A percentile compares a stretch with the other conserved stretches of the same genome.
Evolutionary conservation across 805 yeast species (phyloP).

Genomic region (Lipomyces kockii): DNA sequence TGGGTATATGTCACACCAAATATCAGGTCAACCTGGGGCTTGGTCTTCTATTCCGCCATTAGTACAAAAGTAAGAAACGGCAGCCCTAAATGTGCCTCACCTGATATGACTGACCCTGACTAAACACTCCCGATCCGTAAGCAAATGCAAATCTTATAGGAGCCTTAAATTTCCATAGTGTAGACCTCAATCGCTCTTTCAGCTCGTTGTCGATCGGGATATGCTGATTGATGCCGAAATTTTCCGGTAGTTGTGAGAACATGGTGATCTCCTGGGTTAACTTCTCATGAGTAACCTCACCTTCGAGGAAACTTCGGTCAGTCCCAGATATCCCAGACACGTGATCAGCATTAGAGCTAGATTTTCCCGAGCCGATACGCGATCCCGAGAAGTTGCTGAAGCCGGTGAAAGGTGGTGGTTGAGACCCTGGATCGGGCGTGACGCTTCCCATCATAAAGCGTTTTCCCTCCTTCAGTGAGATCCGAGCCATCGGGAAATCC

Average conservation of each 20-base stretch:
- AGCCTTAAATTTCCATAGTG: slow-evolving; percentile 65
- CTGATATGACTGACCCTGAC: slow-evolving; percentile 57
- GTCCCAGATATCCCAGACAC: neutral
- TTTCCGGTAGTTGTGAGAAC: slow-evolving; percentile 56
- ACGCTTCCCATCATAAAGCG: neutral
- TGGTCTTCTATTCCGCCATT: slow-evolving; percentile 37
- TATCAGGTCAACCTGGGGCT: slow-evolving; percentile 83
- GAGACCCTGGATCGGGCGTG: neutral
- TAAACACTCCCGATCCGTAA: slow-evolving; percentile 92
- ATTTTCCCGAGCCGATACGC: neutral
- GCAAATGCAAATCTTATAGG: slow-evolving; percentile 85
- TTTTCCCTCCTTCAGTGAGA: neutral
- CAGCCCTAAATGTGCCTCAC: neutral
- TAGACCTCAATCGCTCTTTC: slow-evolving; percentile 53
- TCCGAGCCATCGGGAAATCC: neutral
- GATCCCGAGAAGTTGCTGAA: neutral
- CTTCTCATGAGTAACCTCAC: slow-evolving; percentile 5
- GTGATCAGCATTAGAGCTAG: neutral
- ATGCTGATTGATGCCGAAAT: slow-evolving; percentile 64
- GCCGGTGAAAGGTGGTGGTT: neutral
- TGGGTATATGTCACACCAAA: slow-evolving; percentile 76
- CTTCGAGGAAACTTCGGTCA: neutral
- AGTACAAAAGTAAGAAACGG: neutral
- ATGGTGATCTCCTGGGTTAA: slow-evolving; percentile 30
- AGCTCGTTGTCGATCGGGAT: slow-evolving; percentile 52